Conservation (phyloP, 2,329 filamentous ascomycete genomes). For the Chrysoporthe puriensis region DNA sequence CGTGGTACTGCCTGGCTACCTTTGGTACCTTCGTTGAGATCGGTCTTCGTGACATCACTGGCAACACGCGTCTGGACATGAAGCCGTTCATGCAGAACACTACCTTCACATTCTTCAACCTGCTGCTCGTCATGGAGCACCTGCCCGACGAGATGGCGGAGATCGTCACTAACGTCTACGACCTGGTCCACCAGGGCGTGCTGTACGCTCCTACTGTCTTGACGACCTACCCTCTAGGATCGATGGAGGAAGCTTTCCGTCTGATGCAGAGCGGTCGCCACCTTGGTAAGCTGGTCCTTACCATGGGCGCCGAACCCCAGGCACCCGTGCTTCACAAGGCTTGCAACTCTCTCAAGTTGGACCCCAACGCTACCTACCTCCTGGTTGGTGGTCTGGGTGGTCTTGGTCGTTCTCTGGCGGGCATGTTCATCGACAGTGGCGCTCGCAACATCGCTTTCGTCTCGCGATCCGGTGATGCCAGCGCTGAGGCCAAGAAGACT, state of each 20-base stretch:
- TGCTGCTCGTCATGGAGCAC: slow-evolving; percentile 24
- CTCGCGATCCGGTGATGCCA: slow-evolving; percentile 34
- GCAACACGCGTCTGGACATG: slow-evolving; percentile 43
- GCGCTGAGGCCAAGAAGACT: slow-evolving; percentile 29
- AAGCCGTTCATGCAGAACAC: slow-evolving; percentile 23
- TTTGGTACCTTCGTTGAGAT: slow-evolving; percentile 30
- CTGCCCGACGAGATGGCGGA: slow-evolving; percentile 24
- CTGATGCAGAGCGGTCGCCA: slow-evolving; percentile 28
- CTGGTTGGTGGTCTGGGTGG: slow-evolving; percentile 42
- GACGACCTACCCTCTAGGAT: slow-evolving; percentile 22
- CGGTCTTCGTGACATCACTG: slow-evolving; percentile 30
- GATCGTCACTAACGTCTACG: slow-evolving; percentile 20
- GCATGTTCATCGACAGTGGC: slow-evolving; percentile 38
- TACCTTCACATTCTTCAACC: slow-evolving; percentile 39
- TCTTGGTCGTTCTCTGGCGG: slow-evolving; percentile 37
- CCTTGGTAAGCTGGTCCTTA: slow-evolving; percentile 38
- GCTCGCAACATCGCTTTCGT: slow-evolving; percentile 38
- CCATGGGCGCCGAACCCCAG: slow-evolving; percentile 16
- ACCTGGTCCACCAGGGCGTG: slow-evolving; percentile 23
- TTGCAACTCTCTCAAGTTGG: slow-evolving; percentile 18
- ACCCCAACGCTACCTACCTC: slow-evolving; percentile 37
- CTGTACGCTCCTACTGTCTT: slow-evolving; percentile 20
- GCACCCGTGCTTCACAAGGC: slow-evolving; percentile 22
- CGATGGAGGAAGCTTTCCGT: slow-evolving; percentile 25
- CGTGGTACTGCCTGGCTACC: slow-evolving; percentile 28